phyloP scores from a whole-genome alignment of 2,329 filamentous ascomycete species.

The Ploettnerulaceae sp. region DNA sequence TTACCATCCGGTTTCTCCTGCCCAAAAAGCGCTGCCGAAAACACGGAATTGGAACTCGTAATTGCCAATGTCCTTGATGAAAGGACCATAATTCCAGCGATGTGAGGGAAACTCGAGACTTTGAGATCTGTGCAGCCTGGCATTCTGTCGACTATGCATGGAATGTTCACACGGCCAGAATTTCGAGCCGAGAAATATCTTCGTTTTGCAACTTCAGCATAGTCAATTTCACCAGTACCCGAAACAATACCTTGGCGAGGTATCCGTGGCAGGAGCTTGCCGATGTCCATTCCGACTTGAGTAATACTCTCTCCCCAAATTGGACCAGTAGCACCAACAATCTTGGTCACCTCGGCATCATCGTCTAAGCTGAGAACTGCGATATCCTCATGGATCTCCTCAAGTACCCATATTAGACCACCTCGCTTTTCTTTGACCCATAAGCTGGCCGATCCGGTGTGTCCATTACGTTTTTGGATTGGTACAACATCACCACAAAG shows the following conservation, averaged over 20 bases:
- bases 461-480: slow-evolving; percentile 91
- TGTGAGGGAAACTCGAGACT: slow-evolving; percentile 92
- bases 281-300: slow-evolving; percentile 66
- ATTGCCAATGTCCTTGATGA: slow-evolving; percentile 74
- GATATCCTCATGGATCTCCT: slow-evolving; percentile 95
- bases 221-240: slow-evolving; percentile 69
- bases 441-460: slow-evolving; percentile 84
- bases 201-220: slow-evolving; percentile 64
- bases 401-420: slow-evolving; percentile 93
- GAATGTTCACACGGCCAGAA: slow-evolving; percentile 72
- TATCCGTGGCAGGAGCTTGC: slow-evolving; percentile 73
- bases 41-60: slow-evolving; percentile 90
- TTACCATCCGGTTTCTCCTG: slow-evolving; percentile 78
- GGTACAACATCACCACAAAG: slow-evolving; percentile 97
- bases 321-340: slow-evolving; percentile 70
- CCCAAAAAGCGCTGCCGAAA: slow-evolving; percentile 88
- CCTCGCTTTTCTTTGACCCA: slow-evolving; percentile 98
- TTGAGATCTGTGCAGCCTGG: slow-evolving; percentile 67
- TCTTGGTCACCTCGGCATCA: slow-evolving; percentile 65
- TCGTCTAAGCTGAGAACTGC: slow-evolving; percentile 73
- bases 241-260: slow-evolving; percentile 69
- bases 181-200: slow-evolving; percentile 85
- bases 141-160: slow-evolving; percentile 73
- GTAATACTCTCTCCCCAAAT: slow-evolving; percentile 78
- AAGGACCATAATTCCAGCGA: slow-evolving; percentile 92